Base-by-base conservation (phyloP, 108 stramenopile species). In the Chaetoceros tenuissimus region DNA sequence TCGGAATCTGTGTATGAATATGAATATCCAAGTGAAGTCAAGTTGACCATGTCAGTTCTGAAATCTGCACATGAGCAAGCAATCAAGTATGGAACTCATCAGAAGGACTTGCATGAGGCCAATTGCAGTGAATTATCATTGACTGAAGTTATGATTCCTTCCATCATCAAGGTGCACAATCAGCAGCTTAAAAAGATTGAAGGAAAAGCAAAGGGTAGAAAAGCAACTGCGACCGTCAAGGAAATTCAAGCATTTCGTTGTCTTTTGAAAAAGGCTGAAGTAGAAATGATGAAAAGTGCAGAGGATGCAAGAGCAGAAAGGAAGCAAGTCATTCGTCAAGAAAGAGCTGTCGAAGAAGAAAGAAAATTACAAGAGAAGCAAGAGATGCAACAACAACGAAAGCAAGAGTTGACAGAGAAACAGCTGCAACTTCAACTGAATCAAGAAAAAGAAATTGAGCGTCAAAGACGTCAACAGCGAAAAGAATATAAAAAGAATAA, bases 341-440 rank as follows among this genome's bases (percentile, higher is more conserved):
- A 10, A 24, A 51, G 49, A 26, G 10, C 5, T 10, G 49, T 25
- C 10, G 49, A 51, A 26, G 28, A 2, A 52, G 57, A 48, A 61
- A 70, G 53, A 61, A 26, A 7, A 24, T 44, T 19, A 43, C 48
- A 46, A 28, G 27, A 18, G 59, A 50, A 43, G 1, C 21, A 21
- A 53, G 49, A 20, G 19, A 56, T 20, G 46, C 27, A 13, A 24
- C 24, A 21, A 22, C 20, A 55, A 46, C 43, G 24, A 26, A 45
- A 40, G 47, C 55, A 66, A 23, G 40, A 55, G 17, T 48, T 51
- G 29, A 30, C 18, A 25, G 16, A 24, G 20, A 26, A 60, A 25
- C 28, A 58, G 26, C 62, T 58, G 48, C 50, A 79, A 25, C 43
- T 51, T 51, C 69, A 68, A 8, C 28, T 22, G n/a, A n/a, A n/a